Conservation (phyloP, 2,329 filamentous ascomycete genomes). For the Amauroascus niger region DNA sequence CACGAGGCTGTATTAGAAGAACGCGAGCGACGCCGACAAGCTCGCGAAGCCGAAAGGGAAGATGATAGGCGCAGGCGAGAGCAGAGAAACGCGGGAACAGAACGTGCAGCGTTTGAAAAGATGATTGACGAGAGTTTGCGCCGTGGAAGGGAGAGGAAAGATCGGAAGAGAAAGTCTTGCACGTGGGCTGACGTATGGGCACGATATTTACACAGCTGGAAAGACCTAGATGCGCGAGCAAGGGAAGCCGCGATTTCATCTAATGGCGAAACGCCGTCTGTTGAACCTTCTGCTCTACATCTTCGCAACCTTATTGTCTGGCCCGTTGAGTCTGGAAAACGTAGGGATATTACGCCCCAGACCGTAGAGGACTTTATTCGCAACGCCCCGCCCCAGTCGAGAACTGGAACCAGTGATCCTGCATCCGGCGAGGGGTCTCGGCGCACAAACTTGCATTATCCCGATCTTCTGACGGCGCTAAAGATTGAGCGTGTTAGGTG, state of each 20-base stretch:
- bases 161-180: slow-evolving; percentile 35
- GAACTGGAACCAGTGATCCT: not conserved
- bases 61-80: slow-evolving; percentile 26
- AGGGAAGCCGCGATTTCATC: slow-evolving; percentile 12
- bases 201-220: slow-evolving; percentile 57
- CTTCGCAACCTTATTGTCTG: slow-evolving; percentile 50
- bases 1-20: slow-evolving; percentile 76
- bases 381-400: slow-evolving; percentile 35
- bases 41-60: slow-evolving; percentile 41
- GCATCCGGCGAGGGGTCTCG: not conserved
- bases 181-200: slow-evolving; percentile 53
- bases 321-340: slow-evolving; percentile 58
- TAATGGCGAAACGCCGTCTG: slow-evolving; percentile 10
- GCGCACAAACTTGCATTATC: slow-evolving; percentile 17
- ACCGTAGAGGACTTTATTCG: slow-evolving; percentile 62
- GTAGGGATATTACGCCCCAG: slow-evolving; percentile 48
- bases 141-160: slow-evolving; percentile 55
- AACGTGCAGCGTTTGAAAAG: slow-evolving; percentile 41
- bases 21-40: slow-evolving; percentile 51
- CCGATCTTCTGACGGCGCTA: slow-evolving; percentile 44
- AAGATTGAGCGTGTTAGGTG: slow-evolving; percentile 83
- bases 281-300: slow-evolving; percentile 11
- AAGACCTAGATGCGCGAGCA: slow-evolving; percentile 31
- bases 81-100: slow-evolving; percentile 23
- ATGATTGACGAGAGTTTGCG: slow-evolving; percentile 61